Evolutionary conservation across 2,329 filamentous ascomycete genomes (phyloP).

Genomic region (Chaetoscypha palmicola): DNA sequence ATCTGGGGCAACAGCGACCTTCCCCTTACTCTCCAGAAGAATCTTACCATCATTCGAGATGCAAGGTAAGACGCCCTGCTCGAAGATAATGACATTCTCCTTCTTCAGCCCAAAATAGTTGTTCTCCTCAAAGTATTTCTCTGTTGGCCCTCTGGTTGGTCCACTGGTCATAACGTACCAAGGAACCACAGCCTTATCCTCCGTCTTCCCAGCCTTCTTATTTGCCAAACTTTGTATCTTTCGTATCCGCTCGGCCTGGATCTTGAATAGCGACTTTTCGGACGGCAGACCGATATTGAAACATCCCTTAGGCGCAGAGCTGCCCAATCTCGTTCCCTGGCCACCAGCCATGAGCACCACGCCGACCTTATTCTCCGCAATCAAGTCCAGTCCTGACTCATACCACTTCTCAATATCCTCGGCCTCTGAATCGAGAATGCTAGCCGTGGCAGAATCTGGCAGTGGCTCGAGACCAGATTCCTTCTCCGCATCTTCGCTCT

Average conservation of each 20-base stretch:
- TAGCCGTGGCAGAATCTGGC: conserved; percentile 77
- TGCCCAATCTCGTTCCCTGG: conserved; percentile 89
- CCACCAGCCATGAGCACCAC: conserved; percentile 97
- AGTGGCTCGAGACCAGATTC: conserved; percentile 66
- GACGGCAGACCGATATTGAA: conserved; percentile 94
- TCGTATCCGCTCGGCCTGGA: conserved; percentile 89
- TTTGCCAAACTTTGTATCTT: conserved; percentile 78
- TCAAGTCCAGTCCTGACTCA: conserved; percentile 56
- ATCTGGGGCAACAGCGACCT: conserved; percentile 89
- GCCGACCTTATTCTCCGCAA: conserved; percentile 62
- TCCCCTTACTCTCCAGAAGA: conserved; percentile 80
- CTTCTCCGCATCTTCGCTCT: conserved; percentile 37
- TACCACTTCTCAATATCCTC: conserved; percentile 82
- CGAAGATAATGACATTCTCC: conserved; percentile 86
- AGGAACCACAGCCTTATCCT: conserved; percentile 61
- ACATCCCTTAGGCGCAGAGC: conserved; percentile 93
- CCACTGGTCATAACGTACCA: conserved; percentile 99
- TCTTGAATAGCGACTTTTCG: conserved; percentile 91
- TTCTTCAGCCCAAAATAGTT: conserved; percentile 83
- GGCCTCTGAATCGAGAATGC: conserved; percentile 79
- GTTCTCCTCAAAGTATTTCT: conserved; percentile 85
- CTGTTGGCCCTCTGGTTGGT: conserved; percentile 84
- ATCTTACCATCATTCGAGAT: conserved; percentile 98
- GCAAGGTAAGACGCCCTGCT: conserved; percentile 94
- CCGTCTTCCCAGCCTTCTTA: conserved; percentile 53